Evolutionary conservation across 108 stramenopile genomes (phyloP).

Genomic region (Cylindrotheca fusiformis): DNA sequence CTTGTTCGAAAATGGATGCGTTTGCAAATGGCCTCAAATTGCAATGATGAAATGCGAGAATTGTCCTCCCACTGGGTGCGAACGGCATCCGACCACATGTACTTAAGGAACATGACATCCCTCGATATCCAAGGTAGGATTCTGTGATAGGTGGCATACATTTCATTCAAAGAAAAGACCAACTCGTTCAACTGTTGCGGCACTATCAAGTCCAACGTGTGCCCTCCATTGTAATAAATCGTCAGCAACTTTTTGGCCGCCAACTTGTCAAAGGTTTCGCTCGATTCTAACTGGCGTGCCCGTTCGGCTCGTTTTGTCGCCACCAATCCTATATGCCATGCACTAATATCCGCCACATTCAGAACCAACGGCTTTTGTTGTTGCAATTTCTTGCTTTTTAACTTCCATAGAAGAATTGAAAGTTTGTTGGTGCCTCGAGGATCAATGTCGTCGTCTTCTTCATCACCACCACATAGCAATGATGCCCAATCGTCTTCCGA

Average conservation of each 20-base stretch:
- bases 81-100: slow-evolving; percentile 69
- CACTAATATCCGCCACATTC: slow-evolving; percentile 62
- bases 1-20: slow-evolving; percentile 47
- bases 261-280: background rate
- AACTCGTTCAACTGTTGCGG: slow-evolving; percentile 33
- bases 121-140: slow-evolving; percentile 24
- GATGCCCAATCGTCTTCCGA: background rate
- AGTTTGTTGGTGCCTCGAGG: background rate
- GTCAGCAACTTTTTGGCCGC: slow-evolving; percentile 33
- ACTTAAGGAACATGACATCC: slow-evolving; percentile 54
- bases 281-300: slow-evolving; percentile 10
- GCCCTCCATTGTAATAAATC: slow-evolving; percentile 43
- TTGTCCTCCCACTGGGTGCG: slow-evolving; percentile 14
- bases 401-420: background rate
- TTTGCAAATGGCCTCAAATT: slow-evolving; percentile 46
- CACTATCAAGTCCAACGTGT: slow-evolving; percentile 39
- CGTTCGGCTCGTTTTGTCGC: slow-evolving; percentile 58
- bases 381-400: too few relatives aligned
- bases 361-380: too few relatives aligned
- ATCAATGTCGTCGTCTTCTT: background rate
- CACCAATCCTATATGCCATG: slow-evolving; percentile 47
- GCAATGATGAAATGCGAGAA: slow-evolving; percentile 33
- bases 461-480: too few relatives aligned
- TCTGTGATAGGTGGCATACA: slow-evolving; percentile 39
- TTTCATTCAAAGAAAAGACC: slow-evolving; percentile 25